Percentiles rank a stretch among this genome's conserved stretches.
These are phyloP conservation scores for Trichoderma gracile DNA, from an alignment of 2,329 filamentous ascomycete genomes.

Conservation along the genomic window DNA sequence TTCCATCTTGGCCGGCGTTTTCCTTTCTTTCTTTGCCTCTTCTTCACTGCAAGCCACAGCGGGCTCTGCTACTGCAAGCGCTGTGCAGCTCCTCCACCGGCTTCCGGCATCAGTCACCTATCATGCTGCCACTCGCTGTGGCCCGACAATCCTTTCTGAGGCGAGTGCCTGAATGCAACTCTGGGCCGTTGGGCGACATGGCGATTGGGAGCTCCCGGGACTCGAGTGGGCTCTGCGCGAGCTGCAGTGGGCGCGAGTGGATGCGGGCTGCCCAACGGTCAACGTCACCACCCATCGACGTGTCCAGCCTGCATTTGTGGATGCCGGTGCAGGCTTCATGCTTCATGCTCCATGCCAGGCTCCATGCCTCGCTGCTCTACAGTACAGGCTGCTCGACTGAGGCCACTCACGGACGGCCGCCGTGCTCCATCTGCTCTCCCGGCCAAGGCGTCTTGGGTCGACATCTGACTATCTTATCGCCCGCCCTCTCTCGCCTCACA, in stretches of 20 bases:
- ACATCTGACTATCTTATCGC: conserved; percentile 21
- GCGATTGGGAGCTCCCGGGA: not conserved
- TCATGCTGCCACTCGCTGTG: not conserved
- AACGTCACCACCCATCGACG: conserved; percentile 23
- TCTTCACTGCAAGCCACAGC: conserved; percentile 7
- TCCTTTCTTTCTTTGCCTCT: not conserved
- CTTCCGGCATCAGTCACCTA: conserved; percentile 1
- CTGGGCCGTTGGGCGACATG: not conserved
- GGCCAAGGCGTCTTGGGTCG: not conserved
- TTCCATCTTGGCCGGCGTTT: not conserved
- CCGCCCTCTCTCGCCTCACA: conserved; percentile 14
- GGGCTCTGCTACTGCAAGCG: conserved; percentile 8
- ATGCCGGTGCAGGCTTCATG: conserved; percentile 16
- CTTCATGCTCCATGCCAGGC: too few relatives aligned
- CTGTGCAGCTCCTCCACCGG: conserved; percentile 19
- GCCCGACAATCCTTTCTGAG: not conserved
- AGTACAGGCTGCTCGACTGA: not conserved
- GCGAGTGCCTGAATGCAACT: conserved; percentile 6
- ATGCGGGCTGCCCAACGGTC: conserved; percentile 18
- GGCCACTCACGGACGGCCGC: not conserved
- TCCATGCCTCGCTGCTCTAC: not conserved
- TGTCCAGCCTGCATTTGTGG: conserved; percentile 25
- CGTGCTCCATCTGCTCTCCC: not conserved
- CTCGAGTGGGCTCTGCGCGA: not conserved
- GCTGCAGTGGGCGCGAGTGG: not conserved